These are phyloP conservation scores for Geranium rotundifolium DNA, from an alignment of 345 rosid genomes.

Conservation along the genomic window DNA sequence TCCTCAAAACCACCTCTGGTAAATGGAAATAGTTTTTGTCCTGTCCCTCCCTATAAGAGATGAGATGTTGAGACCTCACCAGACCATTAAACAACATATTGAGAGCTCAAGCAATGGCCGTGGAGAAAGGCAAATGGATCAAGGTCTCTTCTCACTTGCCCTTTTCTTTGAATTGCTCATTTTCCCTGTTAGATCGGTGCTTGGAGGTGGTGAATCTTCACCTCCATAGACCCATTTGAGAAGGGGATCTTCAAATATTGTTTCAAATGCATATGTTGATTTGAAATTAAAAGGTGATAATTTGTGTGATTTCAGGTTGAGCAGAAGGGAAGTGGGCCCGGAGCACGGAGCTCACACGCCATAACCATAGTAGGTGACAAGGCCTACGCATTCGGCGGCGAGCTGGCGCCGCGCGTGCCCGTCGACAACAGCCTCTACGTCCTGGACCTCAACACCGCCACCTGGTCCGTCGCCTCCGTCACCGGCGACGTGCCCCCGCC, in stretches of 20 bases:
- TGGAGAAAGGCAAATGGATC: conserved; percentile 49
- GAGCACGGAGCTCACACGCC: conserved; percentile 92
- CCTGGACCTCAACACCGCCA: conserved; percentile 43
- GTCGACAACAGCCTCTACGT: conserved; percentile 71
- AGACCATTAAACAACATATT: no score
- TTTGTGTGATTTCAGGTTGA: conserved; percentile 34
- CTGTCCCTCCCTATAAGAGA: not conserved
- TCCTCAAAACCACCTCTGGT: no score
- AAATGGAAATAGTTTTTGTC: no score
- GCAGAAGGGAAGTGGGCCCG: conserved; percentile 69
- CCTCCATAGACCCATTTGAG: no score
- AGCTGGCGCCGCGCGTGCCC: conserved; percentile 70
- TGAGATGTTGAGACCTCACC: not conserved
- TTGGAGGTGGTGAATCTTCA: no score
- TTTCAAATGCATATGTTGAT: not conserved
- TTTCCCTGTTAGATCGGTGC: no score
- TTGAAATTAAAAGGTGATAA: not conserved
- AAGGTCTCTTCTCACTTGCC: conserved; percentile 21
- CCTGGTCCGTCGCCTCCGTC: conserved; percentile 53
- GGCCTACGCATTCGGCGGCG: conserved; percentile 77
- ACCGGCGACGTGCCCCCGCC: conserved; percentile 76
- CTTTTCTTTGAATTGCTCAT: conserved; percentile 3
- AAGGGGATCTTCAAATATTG: no score
- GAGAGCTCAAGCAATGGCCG: conserved; percentile 18
- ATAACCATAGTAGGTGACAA: conserved; percentile 49